These are phyloP conservation scores for Gonium pectorale DNA, from an alignment of 139 green algal species.

Conservation along the genomic window DNA sequence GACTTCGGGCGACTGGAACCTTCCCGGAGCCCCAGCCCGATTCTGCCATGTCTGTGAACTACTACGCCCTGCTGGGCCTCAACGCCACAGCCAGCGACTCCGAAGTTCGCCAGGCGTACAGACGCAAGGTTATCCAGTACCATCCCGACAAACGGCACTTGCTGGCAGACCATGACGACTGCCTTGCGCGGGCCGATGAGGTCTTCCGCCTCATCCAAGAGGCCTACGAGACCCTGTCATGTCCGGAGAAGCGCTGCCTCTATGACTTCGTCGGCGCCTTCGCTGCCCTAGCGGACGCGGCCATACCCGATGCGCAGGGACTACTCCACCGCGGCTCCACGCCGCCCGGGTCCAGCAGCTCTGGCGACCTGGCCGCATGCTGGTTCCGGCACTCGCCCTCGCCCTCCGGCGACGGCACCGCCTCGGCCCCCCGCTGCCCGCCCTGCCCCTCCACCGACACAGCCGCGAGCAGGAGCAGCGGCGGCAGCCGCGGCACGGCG, in stretches of 20 bases:
- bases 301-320: too few relatives aligned
- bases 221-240: conserved; percentile 16
- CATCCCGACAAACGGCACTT: conserved; percentile 6
- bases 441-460: conserved; percentile 1
- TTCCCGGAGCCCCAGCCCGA: not conserved
- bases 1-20: too few relatives aligned
- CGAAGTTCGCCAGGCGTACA: conserved; percentile 8
- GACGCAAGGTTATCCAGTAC: not conserved
- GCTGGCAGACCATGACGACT: too few relatives aligned
- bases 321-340: too few relatives aligned
- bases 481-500: not conserved
- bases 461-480: not conserved
- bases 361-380: not conserved
- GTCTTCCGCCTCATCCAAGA: not conserved
- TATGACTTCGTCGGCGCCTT: conserved; percentile 33
- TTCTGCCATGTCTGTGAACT: conserved; percentile 20
- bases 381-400: not conserved
- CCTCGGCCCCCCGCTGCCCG: not conserved
- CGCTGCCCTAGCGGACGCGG: not conserved
- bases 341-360: conserved; percentile 1
- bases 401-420: not conserved
- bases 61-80: conserved; percentile 15
- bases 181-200: not conserved
- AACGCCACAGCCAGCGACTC: not conserved
- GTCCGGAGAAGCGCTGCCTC: conserved; percentile 11